Evolutionary conservation across 2,329 filamentous ascomycete species (phyloP), one percentile per base, ranked within the genome.

Genomic region (Alternaria solani): DNA sequence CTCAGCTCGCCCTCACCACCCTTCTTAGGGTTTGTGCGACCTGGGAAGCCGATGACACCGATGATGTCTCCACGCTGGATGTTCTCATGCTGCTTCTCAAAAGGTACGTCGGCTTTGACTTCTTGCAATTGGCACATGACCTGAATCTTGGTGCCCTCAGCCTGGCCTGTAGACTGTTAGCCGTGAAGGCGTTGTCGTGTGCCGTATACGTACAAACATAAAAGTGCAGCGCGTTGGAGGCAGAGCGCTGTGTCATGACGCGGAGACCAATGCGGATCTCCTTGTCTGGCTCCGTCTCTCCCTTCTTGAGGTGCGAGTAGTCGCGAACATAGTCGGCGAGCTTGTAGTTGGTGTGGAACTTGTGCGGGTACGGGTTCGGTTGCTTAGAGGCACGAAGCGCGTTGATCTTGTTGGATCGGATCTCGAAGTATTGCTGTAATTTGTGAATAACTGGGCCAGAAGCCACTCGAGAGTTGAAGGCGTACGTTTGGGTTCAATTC

Each of bases 11-110:
- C 95, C 69, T 94, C 91, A 41, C 93, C 91, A 66, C 93, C 87
- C 81, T 89, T 95, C 88, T 95, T 95, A 71, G 95, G 95, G 66
- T 89, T 90, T 42, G 94, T 98, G 59, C 94, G 84, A 62, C 92
- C 92, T 7, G 93, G 91, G 79, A 88, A 95, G 55, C 93, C 93
- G 63, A 92, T 85, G 67, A 96, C 87, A 61, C 94, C 95, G 71
- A 99, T 91, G 68, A 97, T 92, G 79, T 99, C 96, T 78, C 95
- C 96, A 79, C 94, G 86, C 68, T 94, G 89, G 62, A 99, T 86
- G 78, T 91, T 86, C 73, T 96, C 90, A 77, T 99, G 95, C 82
- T 98, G 94, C 61, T 91, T 88, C 71, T 91, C 91, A 72, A 98
- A 99, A 7, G 89, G 79, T 20, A 87, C 85, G 49, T 86, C 86